A percentile compares a stretch with the other conserved stretches of the same genome.
Conservation (phyloP, 2,329 filamentous ascomycete genomes). For the Ophiostoma piceae region DNA sequence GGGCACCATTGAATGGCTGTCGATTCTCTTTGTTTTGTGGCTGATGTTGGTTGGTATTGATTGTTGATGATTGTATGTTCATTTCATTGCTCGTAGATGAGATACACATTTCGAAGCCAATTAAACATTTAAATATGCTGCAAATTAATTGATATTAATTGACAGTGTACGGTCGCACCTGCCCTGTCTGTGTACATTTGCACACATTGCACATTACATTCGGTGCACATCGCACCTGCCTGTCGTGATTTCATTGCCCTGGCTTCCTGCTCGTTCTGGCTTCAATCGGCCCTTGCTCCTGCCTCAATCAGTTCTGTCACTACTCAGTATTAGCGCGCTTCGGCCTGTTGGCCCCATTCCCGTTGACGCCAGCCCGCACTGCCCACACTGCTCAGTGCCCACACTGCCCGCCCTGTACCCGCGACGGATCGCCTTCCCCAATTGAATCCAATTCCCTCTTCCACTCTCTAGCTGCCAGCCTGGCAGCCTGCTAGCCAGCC, state of each 20-base stretch:
- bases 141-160: not conserved
- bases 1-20: not conserved
- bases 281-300: not conserved
- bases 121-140: not conserved
- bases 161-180: not conserved
- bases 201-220: too few relatives aligned
- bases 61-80: too few relatives aligned
- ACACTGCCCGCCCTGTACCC: conserved; percentile 13
- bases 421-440: conserved; percentile 21
- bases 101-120: not conserved
- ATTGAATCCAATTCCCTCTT: conserved; percentile 13
- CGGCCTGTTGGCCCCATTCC: not conserved
- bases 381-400: conserved; percentile 4
- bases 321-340: conserved; percentile 9
- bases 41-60: not conserved
- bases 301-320: not conserved
- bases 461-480: conserved; percentile 15
- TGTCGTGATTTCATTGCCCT: not conserved
- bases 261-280: not conserved
- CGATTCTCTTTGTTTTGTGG: not conserved
- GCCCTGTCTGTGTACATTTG: not conserved
- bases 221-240: not conserved
- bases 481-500: not conserved
- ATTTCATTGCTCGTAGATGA: not conserved
- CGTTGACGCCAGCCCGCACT: conserved; percentile 17